These are phyloP conservation scores for Chaetomiaceae sp. DNA, from an alignment of 2,329 filamentous ascomycete species.

Conservation along the genomic window DNA sequence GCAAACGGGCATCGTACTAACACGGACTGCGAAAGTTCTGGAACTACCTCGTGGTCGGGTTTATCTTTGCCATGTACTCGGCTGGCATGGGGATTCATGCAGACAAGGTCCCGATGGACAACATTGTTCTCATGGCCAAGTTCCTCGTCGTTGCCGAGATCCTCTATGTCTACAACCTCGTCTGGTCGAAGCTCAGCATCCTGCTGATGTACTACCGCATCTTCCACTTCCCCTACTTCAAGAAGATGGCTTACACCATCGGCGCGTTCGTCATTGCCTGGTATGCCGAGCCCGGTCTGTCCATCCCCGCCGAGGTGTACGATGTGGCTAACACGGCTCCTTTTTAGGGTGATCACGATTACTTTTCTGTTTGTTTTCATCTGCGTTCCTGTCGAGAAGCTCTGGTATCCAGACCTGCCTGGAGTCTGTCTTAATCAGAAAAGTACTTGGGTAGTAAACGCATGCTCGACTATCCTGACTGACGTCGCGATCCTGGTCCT, in stretches of 20 bases:
- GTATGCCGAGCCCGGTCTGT: no score
- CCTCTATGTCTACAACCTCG: conserved; percentile 21
- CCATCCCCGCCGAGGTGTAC: no score
- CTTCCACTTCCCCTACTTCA: conserved; percentile 23
- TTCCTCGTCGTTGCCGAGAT: conserved; percentile 20
- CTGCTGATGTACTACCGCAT: conserved; percentile 26
- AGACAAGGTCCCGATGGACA: conserved; percentile 9
- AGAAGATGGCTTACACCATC: conserved; percentile 26
- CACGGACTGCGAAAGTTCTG: conserved; percentile 17
- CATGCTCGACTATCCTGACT: conserved; percentile 15
- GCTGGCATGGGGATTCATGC: conserved; percentile 21
- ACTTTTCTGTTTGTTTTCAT: conserved; percentile 17
- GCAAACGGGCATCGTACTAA: no score
- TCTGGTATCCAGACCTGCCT: conserved; percentile 14
- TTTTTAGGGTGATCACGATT: no score
- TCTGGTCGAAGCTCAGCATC: conserved; percentile 22
- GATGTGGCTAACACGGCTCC: no score
- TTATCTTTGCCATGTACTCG: conserved; percentile 22
- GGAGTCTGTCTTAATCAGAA: conserved; percentile 20
- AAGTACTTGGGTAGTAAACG: conserved; percentile 22
- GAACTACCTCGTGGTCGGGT: conserved; percentile 15
- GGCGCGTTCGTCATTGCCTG: conserved; percentile 22
- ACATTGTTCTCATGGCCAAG: conserved; percentile 15
- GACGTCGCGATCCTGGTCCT: conserved; percentile 20
- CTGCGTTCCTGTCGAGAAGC: conserved; percentile 18